phyloP scores from a whole-genome alignment of 768 basidiomycete species.

The Phylloporus scabripes region DNA sequence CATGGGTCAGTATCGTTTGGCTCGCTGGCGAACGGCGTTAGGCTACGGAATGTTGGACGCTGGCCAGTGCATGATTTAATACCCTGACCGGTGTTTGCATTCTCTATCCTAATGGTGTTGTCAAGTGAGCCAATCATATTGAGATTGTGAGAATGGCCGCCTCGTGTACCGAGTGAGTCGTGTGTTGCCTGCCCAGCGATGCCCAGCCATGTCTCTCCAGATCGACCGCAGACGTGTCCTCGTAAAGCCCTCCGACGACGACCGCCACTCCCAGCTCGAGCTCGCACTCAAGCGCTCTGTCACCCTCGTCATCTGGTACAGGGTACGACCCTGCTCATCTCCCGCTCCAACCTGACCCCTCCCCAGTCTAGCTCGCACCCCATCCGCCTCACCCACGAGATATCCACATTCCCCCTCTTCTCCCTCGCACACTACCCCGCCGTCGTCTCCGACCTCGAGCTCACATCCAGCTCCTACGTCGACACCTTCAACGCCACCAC shows the following conservation, averaged over 20 bases:
- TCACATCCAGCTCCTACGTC: constrained; percentile 48
- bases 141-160: background rate
- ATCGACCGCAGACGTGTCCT: constrained; percentile 21
- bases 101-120: background rate
- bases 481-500: constrained; percentile 53
- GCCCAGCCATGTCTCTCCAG: constrained; percentile 19
- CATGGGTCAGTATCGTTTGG: too few species aligned
- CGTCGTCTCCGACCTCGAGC: constrained; percentile 50
- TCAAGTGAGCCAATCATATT: too few species aligned
- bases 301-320: constrained; percentile 67
- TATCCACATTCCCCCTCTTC: constrained; percentile 63
- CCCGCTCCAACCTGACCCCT: constrained; percentile 4
- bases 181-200: background rate
- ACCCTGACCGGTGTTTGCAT: too few species aligned
- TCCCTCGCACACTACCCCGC: constrained; percentile 49
- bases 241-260: constrained; percentile 13
- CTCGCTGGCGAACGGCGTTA: too few species aligned
- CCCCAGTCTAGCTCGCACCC: constrained; percentile 47
- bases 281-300: constrained; percentile 47
- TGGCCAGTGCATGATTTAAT: too few species aligned
- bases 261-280: constrained; percentile 30
- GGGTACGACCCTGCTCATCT: constrained; percentile 31
- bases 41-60: too few species aligned
- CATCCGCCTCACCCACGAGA: constrained; percentile 50
- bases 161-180: background rate